Percentiles rank a stretch among this genome's conserved stretches.
Conservation (phyloP, 2,329 filamentous ascomycete genomes). For the Calonectria henricotiae region DNA sequence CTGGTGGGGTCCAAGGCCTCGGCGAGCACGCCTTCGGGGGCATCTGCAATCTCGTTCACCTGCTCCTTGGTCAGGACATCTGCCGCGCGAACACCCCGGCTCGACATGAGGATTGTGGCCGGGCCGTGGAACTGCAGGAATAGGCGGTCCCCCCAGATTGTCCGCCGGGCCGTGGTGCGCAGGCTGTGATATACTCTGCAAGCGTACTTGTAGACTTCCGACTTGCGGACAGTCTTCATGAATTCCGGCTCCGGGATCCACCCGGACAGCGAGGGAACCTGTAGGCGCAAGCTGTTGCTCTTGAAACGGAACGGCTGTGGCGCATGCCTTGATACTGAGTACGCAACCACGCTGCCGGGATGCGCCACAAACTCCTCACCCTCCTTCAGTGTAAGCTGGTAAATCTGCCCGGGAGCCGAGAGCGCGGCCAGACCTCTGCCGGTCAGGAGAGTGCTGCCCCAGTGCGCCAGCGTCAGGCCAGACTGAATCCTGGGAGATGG, state of each 20-base stretch:
- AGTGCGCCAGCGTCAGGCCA: constrained; percentile 85
- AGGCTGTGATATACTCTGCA: constrained; percentile 77
- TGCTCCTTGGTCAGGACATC: constrained; percentile 86
- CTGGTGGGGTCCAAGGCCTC: constrained; percentile 68
- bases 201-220: constrained; percentile 80
- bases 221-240: constrained; percentile 80
- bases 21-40: constrained; percentile 80
- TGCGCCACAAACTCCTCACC: constrained; percentile 94
- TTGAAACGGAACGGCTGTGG: constrained; percentile 92
- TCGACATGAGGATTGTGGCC: constrained; percentile 88
- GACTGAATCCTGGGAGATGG: constrained; percentile 84
- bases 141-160: constrained; percentile 93
- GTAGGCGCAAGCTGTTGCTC: constrained; percentile 81
- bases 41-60: constrained; percentile 91
- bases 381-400: constrained; percentile 84
- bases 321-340: constrained; percentile 81
- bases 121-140: constrained; percentile 94
- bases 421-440: constrained; percentile 90
- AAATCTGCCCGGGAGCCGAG: constrained; percentile 89
- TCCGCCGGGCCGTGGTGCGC: constrained; percentile 83
- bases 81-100: constrained; percentile 83
- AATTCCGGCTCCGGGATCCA: constrained; percentile 82
- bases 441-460: constrained; percentile 92
- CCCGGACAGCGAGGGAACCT: constrained; percentile 80
- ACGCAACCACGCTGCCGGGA: constrained; percentile 92